Conservation (phyloP, 2,329 filamentous ascomycete species). For the Fusarium sp. region DNA sequence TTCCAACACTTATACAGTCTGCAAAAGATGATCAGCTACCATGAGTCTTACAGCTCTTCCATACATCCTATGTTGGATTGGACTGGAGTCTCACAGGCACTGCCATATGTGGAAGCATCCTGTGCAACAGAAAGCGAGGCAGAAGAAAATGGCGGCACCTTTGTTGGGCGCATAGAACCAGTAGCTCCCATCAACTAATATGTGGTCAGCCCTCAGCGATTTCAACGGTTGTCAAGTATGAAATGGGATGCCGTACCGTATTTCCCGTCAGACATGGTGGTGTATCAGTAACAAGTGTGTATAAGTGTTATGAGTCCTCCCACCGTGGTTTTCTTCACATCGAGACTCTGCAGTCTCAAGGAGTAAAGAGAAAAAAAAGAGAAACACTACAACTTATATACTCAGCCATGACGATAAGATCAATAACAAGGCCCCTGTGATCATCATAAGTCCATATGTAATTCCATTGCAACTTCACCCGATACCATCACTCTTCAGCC, state of each 20-base stretch:
- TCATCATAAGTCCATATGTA: not conserved
- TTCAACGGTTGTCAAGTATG: not conserved
- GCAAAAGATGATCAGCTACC: not conserved
- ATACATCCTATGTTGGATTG: not conserved
- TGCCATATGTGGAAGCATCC: slow-evolving; percentile 54
- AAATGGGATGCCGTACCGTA: slow-evolving; percentile 37
- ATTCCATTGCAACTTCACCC: slow-evolving; percentile 5
- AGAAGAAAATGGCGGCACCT: slow-evolving; percentile 58
- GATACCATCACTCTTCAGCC: slow-evolving; percentile 12
- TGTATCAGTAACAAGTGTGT: not conserved
- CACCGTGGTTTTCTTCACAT: not conserved
- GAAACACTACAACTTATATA: slow-evolving; percentile 18
- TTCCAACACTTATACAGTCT: slow-evolving; percentile 67
- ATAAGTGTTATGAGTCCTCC: not conserved
- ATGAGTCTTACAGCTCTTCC: not conserved
- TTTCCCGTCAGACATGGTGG: slow-evolving; percentile 44
- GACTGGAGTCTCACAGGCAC: slow-evolving; percentile 52
- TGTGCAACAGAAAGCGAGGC: slow-evolving; percentile 51
- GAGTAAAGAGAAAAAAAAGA: not conserved
- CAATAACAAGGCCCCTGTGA: not conserved
- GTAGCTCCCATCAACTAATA: slow-evolving; percentile 52
- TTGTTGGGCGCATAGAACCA: slow-evolving; percentile 60
- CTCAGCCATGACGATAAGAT: not conserved
- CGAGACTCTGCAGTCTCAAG: not conserved
- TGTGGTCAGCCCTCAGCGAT: not conserved